These are phyloP conservation scores for Zygosaccharomyces siamensis DNA, from an alignment of 805 yeast genomes.

Conservation along the genomic window DNA sequence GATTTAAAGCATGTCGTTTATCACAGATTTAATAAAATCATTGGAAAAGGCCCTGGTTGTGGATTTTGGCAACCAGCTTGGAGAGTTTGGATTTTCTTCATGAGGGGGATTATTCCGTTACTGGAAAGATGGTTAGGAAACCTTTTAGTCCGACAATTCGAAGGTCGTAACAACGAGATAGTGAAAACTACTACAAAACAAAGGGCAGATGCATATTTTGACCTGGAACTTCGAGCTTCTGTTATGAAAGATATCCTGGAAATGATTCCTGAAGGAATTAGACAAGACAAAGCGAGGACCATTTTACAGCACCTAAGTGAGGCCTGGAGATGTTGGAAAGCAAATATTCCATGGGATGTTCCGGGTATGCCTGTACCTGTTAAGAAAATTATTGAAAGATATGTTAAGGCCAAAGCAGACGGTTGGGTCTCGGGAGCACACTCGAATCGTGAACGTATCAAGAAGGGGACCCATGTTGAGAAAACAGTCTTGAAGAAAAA, in stretches of 20 bases:
- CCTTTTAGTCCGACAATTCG: conserved; percentile 85
- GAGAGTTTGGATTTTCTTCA: conserved; percentile 91
- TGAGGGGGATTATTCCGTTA: conserved; percentile 87
- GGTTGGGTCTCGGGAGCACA: conserved; percentile 96
- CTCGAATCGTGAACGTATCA: conserved; percentile 81
- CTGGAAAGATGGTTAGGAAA: conserved; percentile 95
- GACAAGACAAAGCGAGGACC: conserved; percentile 79
- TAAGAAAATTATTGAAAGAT: conserved; percentile 78
- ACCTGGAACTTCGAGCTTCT: conserved; percentile 85
- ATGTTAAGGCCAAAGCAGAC: conserved; percentile 91
- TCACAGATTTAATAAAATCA: conserved; percentile 71
- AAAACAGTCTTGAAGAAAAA: conserved; percentile 93
- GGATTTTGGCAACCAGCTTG: conserved; percentile 99
- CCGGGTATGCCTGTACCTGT: conserved; percentile 94
- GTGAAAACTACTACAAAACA: conserved; percentile 95
- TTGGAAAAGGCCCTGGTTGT: conserved; percentile 97
- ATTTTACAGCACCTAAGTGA: conserved; percentile 91
- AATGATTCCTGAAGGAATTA: conserved; percentile 93
- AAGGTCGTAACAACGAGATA: conserved; percentile 89
- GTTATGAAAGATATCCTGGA: conserved; percentile 95
- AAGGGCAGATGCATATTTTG: conserved; percentile 91
- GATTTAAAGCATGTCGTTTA: conserved; percentile 92
- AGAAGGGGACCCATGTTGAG: conserved; percentile 87
- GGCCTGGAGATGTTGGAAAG: conserved; percentile 99
- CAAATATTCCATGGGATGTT: conserved; percentile 96